Conservation (phyloP, 2,329 filamentous ascomycete genomes). For the Colletotrichum tofieldiae region DNA sequence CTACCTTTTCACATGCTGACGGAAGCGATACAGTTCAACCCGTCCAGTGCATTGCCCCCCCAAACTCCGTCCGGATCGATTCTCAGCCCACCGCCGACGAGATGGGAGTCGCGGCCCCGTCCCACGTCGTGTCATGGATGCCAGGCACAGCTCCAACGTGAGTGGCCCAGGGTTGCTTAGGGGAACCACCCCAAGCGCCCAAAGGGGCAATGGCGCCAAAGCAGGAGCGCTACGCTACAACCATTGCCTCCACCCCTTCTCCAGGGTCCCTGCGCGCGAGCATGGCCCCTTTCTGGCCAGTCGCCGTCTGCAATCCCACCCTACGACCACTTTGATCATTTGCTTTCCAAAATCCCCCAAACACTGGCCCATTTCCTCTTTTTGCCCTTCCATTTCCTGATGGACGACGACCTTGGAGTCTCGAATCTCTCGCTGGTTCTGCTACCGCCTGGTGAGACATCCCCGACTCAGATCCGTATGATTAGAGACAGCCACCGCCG, state of each 20-base stretch:
- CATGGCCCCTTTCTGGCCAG: slow-evolving; percentile 42
- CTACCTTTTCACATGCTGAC: not conserved
- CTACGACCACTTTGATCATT: slow-evolving; percentile 31
- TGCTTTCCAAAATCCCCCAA: slow-evolving; percentile 29
- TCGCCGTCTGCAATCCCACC: slow-evolving; percentile 41
- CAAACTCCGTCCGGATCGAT: slow-evolving; percentile 3
- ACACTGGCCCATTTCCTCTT: slow-evolving; percentile 40
- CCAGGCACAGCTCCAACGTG: slow-evolving; percentile 29
- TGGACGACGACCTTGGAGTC: slow-evolving; percentile 31
- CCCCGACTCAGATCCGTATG: slow-evolving; percentile 22
- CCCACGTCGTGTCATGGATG: slow-evolving; percentile 34
- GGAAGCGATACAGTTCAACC: not conserved
- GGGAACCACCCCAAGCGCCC: slow-evolving; percentile 35
- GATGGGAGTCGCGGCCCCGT: slow-evolving; percentile 22
- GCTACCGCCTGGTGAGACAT: slow-evolving; percentile 39
- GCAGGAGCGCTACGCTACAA: slow-evolving; percentile 25
- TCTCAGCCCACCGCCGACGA: slow-evolving; percentile 8
- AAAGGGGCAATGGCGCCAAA: slow-evolving; percentile 41
- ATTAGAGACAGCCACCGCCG: slow-evolving; percentile 39
- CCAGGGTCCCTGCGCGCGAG: slow-evolving; percentile 30
- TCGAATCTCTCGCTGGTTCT: slow-evolving; percentile 27
- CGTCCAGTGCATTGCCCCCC: too few relatives aligned
- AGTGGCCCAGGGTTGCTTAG: slow-evolving; percentile 25
- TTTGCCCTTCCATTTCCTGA: slow-evolving; percentile 36
- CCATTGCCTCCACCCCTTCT: slow-evolving; percentile 27